phyloP scores from a whole-genome alignment of 345 rosid genomes.

The Salix suchowensis region DNA sequence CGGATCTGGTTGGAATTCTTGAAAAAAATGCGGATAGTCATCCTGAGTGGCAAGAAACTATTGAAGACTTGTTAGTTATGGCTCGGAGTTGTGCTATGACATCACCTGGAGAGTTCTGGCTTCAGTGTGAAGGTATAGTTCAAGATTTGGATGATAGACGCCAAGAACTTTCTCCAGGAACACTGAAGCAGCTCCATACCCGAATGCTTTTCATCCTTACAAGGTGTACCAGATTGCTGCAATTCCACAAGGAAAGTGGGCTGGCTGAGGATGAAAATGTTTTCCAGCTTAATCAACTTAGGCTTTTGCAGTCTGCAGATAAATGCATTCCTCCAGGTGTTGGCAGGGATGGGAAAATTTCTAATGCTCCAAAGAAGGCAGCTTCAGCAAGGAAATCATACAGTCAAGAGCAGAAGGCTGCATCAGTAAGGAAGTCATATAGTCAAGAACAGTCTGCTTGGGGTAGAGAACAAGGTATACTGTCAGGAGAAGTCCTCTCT shows the following conservation, averaged over 20 bases:
- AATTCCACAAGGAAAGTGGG: slow-evolving; percentile 98
- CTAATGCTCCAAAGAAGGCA: slow-evolving; percentile 50
- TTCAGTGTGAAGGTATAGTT: slow-evolving; percentile 97
- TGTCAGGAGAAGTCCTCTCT: slow-evolving; percentile 37
- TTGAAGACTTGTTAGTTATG: slow-evolving; percentile 88
- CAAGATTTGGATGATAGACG: slow-evolving; percentile 98
- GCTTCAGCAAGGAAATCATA: slow-evolving; percentile 69
- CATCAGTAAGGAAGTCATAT: slow-evolving; percentile 68
- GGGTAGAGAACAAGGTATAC: slow-evolving; percentile 51
- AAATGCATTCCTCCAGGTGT: slow-evolving; percentile 48
- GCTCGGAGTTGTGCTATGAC: slow-evolving; percentile 98
- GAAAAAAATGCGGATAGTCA: slow-evolving; percentile 95
- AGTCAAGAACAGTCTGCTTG: slow-evolving; percentile 91
- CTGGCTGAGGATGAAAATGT: slow-evolving; percentile 71
- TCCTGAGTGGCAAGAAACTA: slow-evolving; percentile 98
- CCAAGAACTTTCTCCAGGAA: slow-evolving; percentile 93
- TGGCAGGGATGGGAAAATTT: slow-evolving; percentile 58
- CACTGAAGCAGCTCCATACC: slow-evolving; percentile 87
- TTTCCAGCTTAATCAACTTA: slow-evolving; percentile 71
- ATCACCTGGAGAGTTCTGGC: slow-evolving; percentile 95
- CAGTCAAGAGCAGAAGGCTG: slow-evolving; percentile 85
- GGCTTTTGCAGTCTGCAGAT: slow-evolving; percentile 68
- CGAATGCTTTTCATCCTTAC: slow-evolving; percentile 98
- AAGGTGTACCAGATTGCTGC: slow-evolving; percentile 92
- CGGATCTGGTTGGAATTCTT: slow-evolving; percentile 93